Conservation (phyloP, 345 rosid genomes). For the Eucalyptus marginata region DNA sequence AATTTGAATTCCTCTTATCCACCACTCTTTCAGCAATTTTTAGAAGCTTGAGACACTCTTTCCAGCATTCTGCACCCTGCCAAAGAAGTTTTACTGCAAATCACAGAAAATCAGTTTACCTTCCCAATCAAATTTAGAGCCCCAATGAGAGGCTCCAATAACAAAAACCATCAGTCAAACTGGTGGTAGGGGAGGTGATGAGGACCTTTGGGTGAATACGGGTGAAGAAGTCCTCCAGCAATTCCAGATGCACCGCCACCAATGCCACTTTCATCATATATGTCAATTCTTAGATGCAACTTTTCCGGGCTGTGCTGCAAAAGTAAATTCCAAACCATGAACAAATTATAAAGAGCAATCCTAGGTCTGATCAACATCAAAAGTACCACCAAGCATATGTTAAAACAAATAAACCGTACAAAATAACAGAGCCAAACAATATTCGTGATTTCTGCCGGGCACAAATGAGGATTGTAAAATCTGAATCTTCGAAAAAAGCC, state of each 20-base stretch:
- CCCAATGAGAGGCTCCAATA: neutral
- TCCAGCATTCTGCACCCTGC: constrained; percentile 87
- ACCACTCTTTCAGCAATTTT: constrained; percentile 49
- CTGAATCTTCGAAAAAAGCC: neutral
- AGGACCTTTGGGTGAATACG: constrained; percentile 87
- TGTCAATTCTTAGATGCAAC: constrained; percentile 35
- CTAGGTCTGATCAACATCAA: neutral
- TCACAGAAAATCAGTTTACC: neutral
- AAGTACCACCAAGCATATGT: neutral
- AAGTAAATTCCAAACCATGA: neutral
- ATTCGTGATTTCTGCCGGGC: neutral
- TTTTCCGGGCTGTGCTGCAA: constrained; percentile 50
- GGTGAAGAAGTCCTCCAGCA: constrained; percentile 93
- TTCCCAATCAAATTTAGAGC: neutral
- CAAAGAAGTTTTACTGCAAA: constrained; percentile 69
- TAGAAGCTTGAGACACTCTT: constrained; percentile 59
- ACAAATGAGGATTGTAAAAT: neutral
- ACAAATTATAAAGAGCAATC: neutral
- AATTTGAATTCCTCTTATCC: constrained; percentile 7
- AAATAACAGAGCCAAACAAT: neutral
- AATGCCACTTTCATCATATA: constrained; percentile 83
- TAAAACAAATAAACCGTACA: neutral
- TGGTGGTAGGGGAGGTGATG: neutral
- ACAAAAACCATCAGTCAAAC: neutral
- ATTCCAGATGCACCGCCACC: constrained; percentile 97